Evolutionary conservation across 2,329 filamentous ascomycete species (phyloP).

Genomic region (Fusarium nelsonii): DNA sequence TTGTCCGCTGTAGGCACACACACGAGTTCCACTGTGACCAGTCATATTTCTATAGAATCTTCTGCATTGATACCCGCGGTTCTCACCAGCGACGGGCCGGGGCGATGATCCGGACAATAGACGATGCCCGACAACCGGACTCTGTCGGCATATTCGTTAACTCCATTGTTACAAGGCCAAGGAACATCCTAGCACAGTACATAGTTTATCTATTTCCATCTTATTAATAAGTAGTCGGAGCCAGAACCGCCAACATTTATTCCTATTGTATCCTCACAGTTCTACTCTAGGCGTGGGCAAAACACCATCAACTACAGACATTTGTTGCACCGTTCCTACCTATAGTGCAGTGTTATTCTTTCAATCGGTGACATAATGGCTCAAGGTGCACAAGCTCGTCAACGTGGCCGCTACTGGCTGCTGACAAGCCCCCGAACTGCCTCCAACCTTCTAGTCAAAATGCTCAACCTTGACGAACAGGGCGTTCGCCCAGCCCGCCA

Average conservation of each 20-base stretch:
- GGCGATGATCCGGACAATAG: constrained; percentile 18
- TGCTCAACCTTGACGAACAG: constrained; percentile 39
- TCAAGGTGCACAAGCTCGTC: constrained; percentile 7
- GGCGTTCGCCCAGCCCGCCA: constrained; percentile 24
- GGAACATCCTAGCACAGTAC: too few species aligned
- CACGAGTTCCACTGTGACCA: constrained; percentile 1
- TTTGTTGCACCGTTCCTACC: background rate
- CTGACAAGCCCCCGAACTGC: constrained; percentile 37
- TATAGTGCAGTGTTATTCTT: too few species aligned
- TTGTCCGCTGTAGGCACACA: constrained; percentile 4
- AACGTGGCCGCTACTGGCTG: constrained; percentile 32
- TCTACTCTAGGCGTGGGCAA: background rate
- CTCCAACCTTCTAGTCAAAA: constrained; percentile 39
- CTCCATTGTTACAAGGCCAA: background rate
- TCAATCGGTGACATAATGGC: constrained; percentile 14
- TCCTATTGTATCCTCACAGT: background rate
- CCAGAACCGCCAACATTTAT: background rate
- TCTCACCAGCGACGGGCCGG: constrained; percentile 25
- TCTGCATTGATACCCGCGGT: background rate
- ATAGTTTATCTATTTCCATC: background rate
- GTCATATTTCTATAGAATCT: background rate
- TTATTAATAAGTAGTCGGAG: background rate
- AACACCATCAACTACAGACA: background rate
- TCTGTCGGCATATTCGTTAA: background rate
- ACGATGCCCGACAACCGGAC: constrained; percentile 27